Base-by-base conservation (phyloP, 1,139 yeast genomes). In the Pichia sp. region DNA sequence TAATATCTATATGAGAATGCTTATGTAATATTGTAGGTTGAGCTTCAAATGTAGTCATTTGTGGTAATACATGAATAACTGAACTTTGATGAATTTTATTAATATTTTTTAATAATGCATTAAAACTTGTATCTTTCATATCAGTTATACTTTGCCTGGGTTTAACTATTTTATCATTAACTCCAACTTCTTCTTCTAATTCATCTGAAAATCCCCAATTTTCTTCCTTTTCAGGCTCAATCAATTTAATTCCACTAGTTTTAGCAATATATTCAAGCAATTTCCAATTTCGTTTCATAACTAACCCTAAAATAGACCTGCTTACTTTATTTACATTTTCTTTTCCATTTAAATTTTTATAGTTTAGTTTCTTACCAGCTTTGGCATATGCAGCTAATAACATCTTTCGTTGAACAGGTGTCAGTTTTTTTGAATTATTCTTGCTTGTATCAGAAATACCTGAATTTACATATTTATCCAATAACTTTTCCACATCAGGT, bases 41-140 rank as follows among this genome's bases (percentile, higher is more conserved):
- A 3, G 57, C 50, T 6, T 50, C 45, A 18, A 55, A 43, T 13
- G 41, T 37, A 7, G 55, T 53, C 57, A 55, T 55, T 34, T 38
- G 43, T 4, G 56, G 55, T 20, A 50, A 42, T 5, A 48, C 50
- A 21, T 40, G 38, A 4, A 43, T 31, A 4, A 40, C 43, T 9
- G 31, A 15, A 4, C 42, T 35, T 34, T 41, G 47, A 20, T 47
- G 48, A 9, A 52, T 45, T 45, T 54, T 54, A 31, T 51, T 47
- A 15, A 54, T 31, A 13, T 50, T 48, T 18, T 36, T 40, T 37
- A 56, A 50, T 10, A 51, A 35, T 3, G 41, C 40, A 32, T 27
- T 30, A 15, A 36, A 37, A 24, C 31, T 36, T 16, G 31, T 13
- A 13, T 31, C 23, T n/a, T 15, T 7, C 18, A 6, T 4, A 18